Evolutionary conservation across 371 early-diverging fungal genomes (phyloP).

Genomic region (Mortierella sp.): DNA sequence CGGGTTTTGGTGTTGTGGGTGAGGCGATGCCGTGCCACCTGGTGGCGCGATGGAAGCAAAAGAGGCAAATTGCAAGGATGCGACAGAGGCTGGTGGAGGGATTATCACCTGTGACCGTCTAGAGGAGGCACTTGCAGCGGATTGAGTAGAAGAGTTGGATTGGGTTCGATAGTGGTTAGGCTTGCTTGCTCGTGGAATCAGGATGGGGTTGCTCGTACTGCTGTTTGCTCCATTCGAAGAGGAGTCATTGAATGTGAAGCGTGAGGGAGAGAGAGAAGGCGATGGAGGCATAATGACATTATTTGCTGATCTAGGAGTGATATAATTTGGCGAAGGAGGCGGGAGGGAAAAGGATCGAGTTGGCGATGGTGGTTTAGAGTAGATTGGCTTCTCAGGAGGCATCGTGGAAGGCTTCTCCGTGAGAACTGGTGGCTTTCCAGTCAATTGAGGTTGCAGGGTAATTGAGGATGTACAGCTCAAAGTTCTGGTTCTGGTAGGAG

Average conservation of each 20-base stretch:
- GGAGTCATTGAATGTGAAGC: neutral
- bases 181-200: constrained; percentile 35
- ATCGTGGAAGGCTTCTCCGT: neutral
- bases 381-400: neutral
- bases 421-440: neutral
- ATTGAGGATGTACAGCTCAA: constrained; percentile 23
- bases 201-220: constrained; percentile 31
- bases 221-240: neutral
- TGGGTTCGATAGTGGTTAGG: constrained; percentile 38
- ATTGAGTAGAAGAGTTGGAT: constrained; percentile 40
- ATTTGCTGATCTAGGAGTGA: constrained; percentile 14
- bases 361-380: constrained; percentile 16
- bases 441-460: neutral
- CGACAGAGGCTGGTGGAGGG: constrained; percentile 33
- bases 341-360: constrained; percentile 15
- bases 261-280: constrained; percentile 15
- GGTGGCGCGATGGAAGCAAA: constrained; percentile 36
- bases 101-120: constrained; percentile 46
- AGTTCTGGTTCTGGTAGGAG: constrained; percentile 35
- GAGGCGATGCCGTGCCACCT: neutral
- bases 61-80: constrained; percentile 45
- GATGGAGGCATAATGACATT: constrained; percentile 18
- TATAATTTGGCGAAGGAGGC: neutral
- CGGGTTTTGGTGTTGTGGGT: no score
- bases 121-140: constrained; percentile 30